phyloP scores from a whole-genome alignment of 1,139 yeast species.

The Yamadazyma pseudoaaseri region DNA sequence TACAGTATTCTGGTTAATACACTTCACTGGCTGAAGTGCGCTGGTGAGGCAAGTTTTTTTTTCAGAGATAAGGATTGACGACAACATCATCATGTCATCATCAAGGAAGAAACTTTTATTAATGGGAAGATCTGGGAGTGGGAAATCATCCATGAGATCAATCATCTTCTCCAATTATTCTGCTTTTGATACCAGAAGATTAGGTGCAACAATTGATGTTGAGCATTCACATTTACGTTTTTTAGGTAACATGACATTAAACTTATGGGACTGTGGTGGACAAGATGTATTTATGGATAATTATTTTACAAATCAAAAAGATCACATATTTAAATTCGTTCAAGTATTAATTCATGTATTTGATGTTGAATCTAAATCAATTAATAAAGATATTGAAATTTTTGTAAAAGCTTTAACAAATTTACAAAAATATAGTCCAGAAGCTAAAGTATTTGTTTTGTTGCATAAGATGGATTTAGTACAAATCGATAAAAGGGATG shows the following conservation, averaged over 20 bases:
- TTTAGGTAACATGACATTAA: slow-evolving; percentile 91
- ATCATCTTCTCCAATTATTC: slow-evolving; percentile 93
- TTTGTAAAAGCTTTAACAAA: slow-evolving; percentile 83
- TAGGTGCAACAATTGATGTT: slow-evolving; percentile 97
- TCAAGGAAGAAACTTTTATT: slow-evolving; percentile 45
- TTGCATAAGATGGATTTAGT: slow-evolving; percentile 97
- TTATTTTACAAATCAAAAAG: slow-evolving; percentile 82
- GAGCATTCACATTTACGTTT: slow-evolving; percentile 94
- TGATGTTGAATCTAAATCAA: slow-evolving; percentile 92
- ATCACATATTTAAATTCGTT: slow-evolving; percentile 91
- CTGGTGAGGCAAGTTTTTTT: too few relatives aligned
- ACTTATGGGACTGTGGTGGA: slow-evolving; percentile 98
- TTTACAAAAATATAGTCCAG: slow-evolving; percentile 81
- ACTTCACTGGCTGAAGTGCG: too few relatives aligned
- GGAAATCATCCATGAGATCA: slow-evolving; percentile 96
- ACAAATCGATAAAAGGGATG: slow-evolving; percentile 81
- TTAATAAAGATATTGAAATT: slow-evolving; percentile 89
- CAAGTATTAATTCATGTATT: slow-evolving; percentile 97
- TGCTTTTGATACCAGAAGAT: slow-evolving; percentile 91
- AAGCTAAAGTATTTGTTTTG: slow-evolving; percentile 87
- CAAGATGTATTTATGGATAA: slow-evolving; percentile 97
- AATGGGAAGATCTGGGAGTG: slow-evolving; percentile 95
- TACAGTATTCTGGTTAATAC: too few relatives aligned
- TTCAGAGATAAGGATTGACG: too few relatives aligned
- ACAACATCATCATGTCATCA: too few relatives aligned